A percentile compares a stretch with the other conserved stretches of the same genome.
Conservation (phyloP, 164 flowering plant species). For the Cinnamomum micranthum region DNA sequence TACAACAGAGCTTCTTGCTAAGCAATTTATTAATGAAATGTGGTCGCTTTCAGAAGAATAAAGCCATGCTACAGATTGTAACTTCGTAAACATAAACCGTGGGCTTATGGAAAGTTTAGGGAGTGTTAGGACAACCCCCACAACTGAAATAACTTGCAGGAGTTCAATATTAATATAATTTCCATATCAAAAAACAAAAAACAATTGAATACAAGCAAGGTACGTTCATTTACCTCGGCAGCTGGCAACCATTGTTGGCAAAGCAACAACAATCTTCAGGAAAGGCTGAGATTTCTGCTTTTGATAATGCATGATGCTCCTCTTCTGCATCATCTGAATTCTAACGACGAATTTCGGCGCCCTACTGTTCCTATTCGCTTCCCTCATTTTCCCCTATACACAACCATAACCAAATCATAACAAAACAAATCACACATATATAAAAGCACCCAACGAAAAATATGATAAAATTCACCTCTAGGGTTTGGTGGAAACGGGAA, state of each 20-base stretch:
- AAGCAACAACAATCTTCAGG: conserved; percentile 87
- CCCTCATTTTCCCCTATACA: conserved; percentile 74
- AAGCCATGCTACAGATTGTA: no score
- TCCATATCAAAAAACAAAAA: no score
- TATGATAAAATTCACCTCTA: conserved; percentile 54
- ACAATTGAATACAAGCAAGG: background rate
- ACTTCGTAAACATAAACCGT: no score
- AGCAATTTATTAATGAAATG: no score
- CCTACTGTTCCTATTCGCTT: conserved; percentile 57
- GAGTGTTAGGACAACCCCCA: no score
- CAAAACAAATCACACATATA: background rate
- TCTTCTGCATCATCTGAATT: conserved; percentile 75
- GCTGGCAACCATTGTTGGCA: conserved; percentile 91
- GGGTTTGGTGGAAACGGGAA: conserved; percentile 62
- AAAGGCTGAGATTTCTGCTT: conserved; percentile 75
- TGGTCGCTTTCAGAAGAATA: no score
- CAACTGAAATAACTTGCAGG: no score
- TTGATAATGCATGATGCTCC: conserved; percentile 94
- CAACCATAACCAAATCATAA: background rate
- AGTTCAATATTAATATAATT: no score
- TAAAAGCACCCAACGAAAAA: background rate
- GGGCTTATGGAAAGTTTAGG: no score
- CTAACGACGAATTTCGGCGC: conserved; percentile 54
- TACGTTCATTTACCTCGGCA: conserved; percentile 65
- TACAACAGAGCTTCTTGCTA: no score